Evolutionary conservation across 805 yeast genomes (phyloP).

Genomic region (Zygosaccharomyces bailii): DNA sequence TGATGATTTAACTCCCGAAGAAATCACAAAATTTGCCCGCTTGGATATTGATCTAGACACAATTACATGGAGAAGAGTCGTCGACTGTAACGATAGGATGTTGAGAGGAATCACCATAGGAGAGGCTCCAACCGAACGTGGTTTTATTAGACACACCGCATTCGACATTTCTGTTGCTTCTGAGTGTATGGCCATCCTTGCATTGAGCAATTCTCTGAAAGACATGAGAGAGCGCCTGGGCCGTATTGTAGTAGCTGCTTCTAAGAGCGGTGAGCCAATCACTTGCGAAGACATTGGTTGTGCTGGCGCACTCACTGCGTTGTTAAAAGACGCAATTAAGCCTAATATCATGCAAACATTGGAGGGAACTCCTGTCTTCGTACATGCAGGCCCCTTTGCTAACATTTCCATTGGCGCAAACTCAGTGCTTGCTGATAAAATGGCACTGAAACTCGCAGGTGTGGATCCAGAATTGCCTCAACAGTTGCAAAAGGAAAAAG

Average conservation of each 20-base stretch:
- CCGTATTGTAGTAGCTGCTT: conserved; percentile 68
- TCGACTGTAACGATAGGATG: conserved; percentile 79
- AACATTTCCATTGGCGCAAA: conserved; percentile 85
- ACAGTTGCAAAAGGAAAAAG: conserved; percentile 45
- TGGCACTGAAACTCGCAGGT: conserved; percentile 79
- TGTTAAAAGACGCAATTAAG: conserved; percentile 76
- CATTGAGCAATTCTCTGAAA: conserved; percentile 62
- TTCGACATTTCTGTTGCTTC: conserved; percentile 84
- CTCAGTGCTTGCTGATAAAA: conserved; percentile 74
- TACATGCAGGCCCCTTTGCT: conserved; percentile 88
- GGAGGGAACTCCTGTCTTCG: conserved; percentile 84
- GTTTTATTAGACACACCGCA: conserved; percentile 67
- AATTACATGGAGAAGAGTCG: conserved; percentile 80
- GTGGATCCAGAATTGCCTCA: conserved; percentile 46
- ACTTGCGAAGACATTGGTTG: conserved; percentile 83
- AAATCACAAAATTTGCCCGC: conserved; percentile 59
- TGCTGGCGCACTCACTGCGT: conserved; percentile 82
- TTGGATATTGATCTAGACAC: conserved; percentile 75
- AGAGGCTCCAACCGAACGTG: conserved; percentile 78
- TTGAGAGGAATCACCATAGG: conserved; percentile 76
- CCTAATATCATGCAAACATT: conserved; percentile 86
- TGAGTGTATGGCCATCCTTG: conserved; percentile 82
- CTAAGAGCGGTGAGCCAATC: conserved; percentile 64
- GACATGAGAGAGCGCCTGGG: conserved; percentile 77
- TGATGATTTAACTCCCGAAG: conserved; percentile 67